Evolutionary conservation across 306 rosid genomes (phyloP), one percentile per base, ranked within the genome.

Genomic region (Sesbania bispinosa): DNA sequence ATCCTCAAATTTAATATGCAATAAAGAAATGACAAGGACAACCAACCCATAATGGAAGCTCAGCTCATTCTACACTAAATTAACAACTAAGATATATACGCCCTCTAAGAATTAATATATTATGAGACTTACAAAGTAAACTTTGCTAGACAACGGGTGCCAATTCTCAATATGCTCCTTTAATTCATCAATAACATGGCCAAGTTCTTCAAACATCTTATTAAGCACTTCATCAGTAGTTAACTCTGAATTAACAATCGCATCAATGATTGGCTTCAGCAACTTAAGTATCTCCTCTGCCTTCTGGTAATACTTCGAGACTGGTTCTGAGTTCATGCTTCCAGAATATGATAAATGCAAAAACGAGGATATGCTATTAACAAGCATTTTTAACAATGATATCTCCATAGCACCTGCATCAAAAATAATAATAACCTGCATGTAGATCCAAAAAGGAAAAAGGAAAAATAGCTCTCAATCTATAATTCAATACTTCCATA

Each of bases 321-420:
- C 84, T 9, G 88, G 91, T 76, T 89, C 96, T 18, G 82, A 71
- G 67, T 79, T 84, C 66, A 76, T 76, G 77, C 84, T 86, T 71
- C 85, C 96, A 78, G 88, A 72, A 59, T 81, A 81, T 10, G 96
- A 78, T 66, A 86, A 63, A 77, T 81, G 85, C 77, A 89, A 80
- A 84, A 82, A 89, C 16, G 96, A 89, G 62, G 99, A 83, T 77
- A 92, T 85, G 52, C 78, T 87, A 69, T 84, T 76, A 29, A 85
- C 86, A 42, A 95, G 86, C 69, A 75, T 77, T 73, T 85, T 91
- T 52, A 95, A 80, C 75, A 86, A 58, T 21, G 97, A 85, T 84
- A 88, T 84, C 93, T 87, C 96, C 99, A 95, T 92, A 77, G 54
- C 79, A 81, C 96, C 97, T 95, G 96, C 75, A 71, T 79, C 82